Base-by-base conservation (phyloP, 2,329 filamentous ascomycete species). In the Tolypocladium guangdongense region DNA sequence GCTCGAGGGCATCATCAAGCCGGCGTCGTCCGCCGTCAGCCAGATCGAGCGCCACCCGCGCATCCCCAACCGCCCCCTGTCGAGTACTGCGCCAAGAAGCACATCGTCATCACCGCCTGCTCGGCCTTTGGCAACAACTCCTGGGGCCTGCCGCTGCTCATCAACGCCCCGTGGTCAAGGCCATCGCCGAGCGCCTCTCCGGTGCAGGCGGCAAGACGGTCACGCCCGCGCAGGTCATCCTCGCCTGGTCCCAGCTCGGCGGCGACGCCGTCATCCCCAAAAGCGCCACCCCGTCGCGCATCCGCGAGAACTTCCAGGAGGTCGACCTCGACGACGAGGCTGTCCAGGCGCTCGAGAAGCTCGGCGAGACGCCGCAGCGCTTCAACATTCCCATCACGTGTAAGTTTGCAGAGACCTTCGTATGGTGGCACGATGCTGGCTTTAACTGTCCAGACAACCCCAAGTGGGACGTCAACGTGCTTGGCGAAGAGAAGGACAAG, bases 221-320 rank as follows among this genome's bases (percentile, higher is more conserved):
- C 55, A 73, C 71, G 14, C 64, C 69, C 18, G 72, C 73, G 46
- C 73, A 75, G 60, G 71, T 74, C 57, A 63, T 75, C 75, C 67
- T 82, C 71, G 65, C 84, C 73, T 84, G 82, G 81, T 67, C 73
- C 72, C 65, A 77, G 70, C 60, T 76, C 46, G 69, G 81, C 60
- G 84, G 82, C 52, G 84, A 83, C 69, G 81, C 76, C 60, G 86
- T 90, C 60, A 88, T 90, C 61, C 87, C 87, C 63, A 90, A 90
- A 76, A 84, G 79, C 22, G 84, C 88, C 58, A 88, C 79, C 54
- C 75, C 81, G 50, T 74, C 75, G 36, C 80, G 87, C 54, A 90
- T 90, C 60, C 73, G 79, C 62, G 77, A 75, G 63, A 90, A 90
- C 76, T 88, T 84, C 64, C 73, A 83, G 71, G 78, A 87, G 67